Conservation (phyloP, 2,329 filamentous ascomycete species). For the Dissoconium aciculare region DNA sequence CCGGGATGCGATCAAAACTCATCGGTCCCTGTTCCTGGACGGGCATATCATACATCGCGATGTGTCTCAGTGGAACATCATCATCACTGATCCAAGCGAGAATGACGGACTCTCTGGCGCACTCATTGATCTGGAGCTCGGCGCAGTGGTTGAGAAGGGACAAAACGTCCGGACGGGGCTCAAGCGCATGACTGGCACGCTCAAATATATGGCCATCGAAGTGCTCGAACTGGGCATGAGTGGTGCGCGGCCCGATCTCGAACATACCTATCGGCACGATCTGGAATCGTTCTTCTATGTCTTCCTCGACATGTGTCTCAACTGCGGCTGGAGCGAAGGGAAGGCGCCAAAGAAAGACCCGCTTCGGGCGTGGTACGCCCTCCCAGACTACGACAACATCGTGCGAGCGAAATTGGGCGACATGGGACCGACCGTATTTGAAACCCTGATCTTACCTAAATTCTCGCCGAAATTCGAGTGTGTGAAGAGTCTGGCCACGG, state of each 20-base stretch:
- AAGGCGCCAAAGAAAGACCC: background rate
- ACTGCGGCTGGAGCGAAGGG: background rate
- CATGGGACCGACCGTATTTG: background rate
- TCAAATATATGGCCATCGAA: conserved; percentile 3
- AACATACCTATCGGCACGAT: conserved; percentile 3
- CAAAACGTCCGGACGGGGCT: conserved; percentile 1
- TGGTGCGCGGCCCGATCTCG: conserved; percentile 1
- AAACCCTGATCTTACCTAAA: background rate
- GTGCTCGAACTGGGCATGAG: conserved; percentile 1
- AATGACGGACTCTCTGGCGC: conserved; percentile 1
- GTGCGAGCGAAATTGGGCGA: background rate
- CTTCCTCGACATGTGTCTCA: background rate
- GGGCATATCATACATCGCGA: conserved; percentile 2
- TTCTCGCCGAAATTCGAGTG: background rate
- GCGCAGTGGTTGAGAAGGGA: conserved; percentile 2
- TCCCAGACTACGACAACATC: background rate
- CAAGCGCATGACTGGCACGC: conserved; percentile 2
- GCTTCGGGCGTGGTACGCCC: background rate
- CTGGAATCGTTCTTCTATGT: conserved; percentile 3
- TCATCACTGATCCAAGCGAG: conserved; percentile 2
- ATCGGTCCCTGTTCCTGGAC: conserved; percentile 2
- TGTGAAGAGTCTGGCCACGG: background rate
- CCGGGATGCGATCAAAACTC: conserved; percentile 2
- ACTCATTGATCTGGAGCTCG: background rate
- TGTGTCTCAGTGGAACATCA: conserved; percentile 1